Percentiles rank a stretch among this genome's conserved stretches.
Evolutionary conservation across 2,329 filamentous ascomycete genomes (phyloP).

Genomic region (Cryphonectria japonica): DNA sequence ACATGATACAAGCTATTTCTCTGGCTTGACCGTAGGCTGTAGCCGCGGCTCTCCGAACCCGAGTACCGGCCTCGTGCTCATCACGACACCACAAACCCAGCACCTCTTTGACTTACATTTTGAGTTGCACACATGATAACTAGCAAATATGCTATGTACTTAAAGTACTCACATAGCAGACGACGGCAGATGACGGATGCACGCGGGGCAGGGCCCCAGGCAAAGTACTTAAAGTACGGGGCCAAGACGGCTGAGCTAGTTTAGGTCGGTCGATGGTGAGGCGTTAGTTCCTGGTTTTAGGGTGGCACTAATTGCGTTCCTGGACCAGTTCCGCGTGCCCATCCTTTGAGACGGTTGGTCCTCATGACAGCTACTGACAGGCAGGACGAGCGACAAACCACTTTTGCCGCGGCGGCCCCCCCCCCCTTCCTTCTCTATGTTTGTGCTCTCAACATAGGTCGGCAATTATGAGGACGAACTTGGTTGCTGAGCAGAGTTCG

Average conservation of each 20-base stretch:
- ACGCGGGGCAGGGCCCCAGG: background rate
- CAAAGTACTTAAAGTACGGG: background rate
- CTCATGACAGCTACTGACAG: background rate
- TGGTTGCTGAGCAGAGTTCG: background rate
- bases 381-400: background rate
- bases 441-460: background rate
- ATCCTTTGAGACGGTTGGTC: background rate
- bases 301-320: conserved; percentile 9
- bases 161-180: background rate
- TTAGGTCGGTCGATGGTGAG: conserved; percentile 23
- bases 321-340: background rate
- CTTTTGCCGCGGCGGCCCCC: background rate
- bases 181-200: background rate
- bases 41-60: background rate
- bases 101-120: background rate
- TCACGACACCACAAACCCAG: background rate
- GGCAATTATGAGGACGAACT: background rate
- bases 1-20: background rate
- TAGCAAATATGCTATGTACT: too few relatives aligned
- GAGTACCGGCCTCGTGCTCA: background rate
- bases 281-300: conserved; percentile 24
- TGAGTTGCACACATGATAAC: background rate
- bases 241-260: background rate
- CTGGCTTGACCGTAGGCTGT: background rate
- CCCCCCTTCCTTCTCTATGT: background rate